phyloP scores from a whole-genome alignment of 768 basidiomycete genomes.

The Suillus lakei region DNA sequence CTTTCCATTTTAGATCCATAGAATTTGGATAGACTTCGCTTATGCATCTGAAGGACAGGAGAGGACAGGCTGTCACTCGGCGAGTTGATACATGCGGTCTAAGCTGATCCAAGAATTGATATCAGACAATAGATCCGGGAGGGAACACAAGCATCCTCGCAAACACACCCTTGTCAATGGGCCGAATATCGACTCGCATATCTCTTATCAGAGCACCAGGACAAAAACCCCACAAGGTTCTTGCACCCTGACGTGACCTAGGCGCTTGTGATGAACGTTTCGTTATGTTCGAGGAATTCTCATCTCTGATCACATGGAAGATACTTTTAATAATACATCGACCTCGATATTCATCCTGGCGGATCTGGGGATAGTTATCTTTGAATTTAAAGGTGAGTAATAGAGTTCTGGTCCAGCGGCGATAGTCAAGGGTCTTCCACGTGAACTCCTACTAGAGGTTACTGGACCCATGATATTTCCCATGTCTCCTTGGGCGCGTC shows the following conservation, averaged over 20 bases:
- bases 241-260: background rate
- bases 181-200: background rate
- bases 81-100: slow-evolving; percentile 15
- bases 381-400: slow-evolving; percentile 24
- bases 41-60: slow-evolving; percentile 8
- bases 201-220: slow-evolving; percentile 6
- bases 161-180: slow-evolving; percentile 5
- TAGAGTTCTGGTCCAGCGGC: slow-evolving; percentile 19
- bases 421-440: slow-evolving; percentile 19
- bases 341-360: background rate
- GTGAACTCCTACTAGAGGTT: slow-evolving; percentile 14
- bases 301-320: slow-evolving; percentile 13
- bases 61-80: slow-evolving; percentile 1
- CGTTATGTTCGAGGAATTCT: background rate
- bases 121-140: background rate
- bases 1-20: background rate
- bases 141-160: background rate
- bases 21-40: slow-evolving; percentile 14
- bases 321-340: slow-evolving; percentile 4
- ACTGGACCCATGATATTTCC: background rate
- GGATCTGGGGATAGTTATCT: slow-evolving; percentile 9
- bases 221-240: background rate
- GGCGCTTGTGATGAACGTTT: background rate
- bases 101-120: slow-evolving; percentile 7
- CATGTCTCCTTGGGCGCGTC: slow-evolving; percentile 3